phyloP scores from a whole-genome alignment of 2,329 filamentous ascomycete species.

The Diplocarpon rosae region DNA sequence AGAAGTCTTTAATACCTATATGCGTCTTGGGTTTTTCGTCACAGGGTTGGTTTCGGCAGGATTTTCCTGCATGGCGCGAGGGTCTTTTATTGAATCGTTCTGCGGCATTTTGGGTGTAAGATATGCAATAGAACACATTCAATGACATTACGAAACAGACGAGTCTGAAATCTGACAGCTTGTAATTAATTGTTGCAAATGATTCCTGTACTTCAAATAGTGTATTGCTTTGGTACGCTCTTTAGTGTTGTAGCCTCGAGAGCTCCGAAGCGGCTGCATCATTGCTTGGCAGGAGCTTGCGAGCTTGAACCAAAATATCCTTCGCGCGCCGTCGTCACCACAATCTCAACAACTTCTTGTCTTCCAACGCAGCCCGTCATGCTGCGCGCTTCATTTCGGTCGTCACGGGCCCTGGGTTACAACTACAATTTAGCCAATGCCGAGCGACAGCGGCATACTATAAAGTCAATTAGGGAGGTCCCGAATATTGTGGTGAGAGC shows the following conservation, averaged over 20 bases:
- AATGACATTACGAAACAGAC: conserved; percentile 7
- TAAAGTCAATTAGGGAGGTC: conserved; percentile 30
- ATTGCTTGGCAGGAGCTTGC: conserved; percentile 12
- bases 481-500: conserved; percentile 29
- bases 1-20: conserved; percentile 27
- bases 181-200: too few species aligned
- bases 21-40: conserved; percentile 23
- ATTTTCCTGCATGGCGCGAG: conserved; percentile 25
- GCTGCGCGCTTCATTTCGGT: conserved; percentile 59
- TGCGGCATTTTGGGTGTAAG: conserved; percentile 28
- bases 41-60: conserved; percentile 20
- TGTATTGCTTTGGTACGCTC: background rate
- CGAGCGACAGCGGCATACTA: conserved; percentile 47
- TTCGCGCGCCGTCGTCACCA: conserved; percentile 16
- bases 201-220: background rate
- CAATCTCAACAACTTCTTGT: conserved; percentile 17
- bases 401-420: conserved; percentile 47
- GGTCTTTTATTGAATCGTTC: conserved; percentile 24
- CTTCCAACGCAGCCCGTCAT: conserved; percentile 41
- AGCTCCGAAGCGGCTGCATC: background rate
- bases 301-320: conserved; percentile 12
- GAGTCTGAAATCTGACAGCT: background rate
- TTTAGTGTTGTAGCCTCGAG: background rate
- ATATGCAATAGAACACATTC: conserved; percentile 28
- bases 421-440: conserved; percentile 41